Evolutionary conservation across 306 rosid species (phyloP).

Genomic region (Canavalia gladiata): DNA sequence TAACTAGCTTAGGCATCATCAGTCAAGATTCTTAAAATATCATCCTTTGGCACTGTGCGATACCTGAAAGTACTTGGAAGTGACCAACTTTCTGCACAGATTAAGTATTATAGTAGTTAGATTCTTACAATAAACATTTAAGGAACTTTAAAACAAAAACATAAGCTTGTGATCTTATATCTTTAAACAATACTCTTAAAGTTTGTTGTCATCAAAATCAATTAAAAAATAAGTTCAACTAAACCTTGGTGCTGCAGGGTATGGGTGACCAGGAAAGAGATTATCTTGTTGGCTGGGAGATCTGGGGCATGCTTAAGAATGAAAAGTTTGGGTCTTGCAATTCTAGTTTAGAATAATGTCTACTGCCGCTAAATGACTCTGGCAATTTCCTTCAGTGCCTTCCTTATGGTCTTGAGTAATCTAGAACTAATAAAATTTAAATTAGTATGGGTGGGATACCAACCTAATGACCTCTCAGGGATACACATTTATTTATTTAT

Average conservation of each 20-base stretch:
- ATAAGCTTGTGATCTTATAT: background rate
- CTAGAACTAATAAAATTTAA: conserved; percentile 10
- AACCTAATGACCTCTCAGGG: background rate
- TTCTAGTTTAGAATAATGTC: background rate
- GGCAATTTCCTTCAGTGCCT: background rate
- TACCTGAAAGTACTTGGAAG: background rate
- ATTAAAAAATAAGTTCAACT: background rate
- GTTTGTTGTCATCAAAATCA: background rate
- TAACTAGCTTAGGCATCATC: background rate
- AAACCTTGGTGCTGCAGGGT: background rate
- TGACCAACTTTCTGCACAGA: background rate
- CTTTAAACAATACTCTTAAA: background rate
- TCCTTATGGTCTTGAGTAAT: background rate
- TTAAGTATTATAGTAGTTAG: background rate
- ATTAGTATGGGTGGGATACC: conserved; percentile 21
- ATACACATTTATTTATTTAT: background rate
- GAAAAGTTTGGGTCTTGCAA: background rate
- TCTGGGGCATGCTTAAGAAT: background rate
- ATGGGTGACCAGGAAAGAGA: background rate
- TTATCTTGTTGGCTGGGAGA: conserved; percentile 5
- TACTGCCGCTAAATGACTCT: background rate
- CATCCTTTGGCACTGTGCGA: background rate
- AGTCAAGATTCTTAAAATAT: background rate
- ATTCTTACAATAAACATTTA: background rate
- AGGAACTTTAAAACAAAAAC: conserved; percentile 8